Percentiles rank a stretch among this genome's conserved stretches.
Conservation (phyloP, 148 eudicot species). For the Drosera capensis region DNA sequence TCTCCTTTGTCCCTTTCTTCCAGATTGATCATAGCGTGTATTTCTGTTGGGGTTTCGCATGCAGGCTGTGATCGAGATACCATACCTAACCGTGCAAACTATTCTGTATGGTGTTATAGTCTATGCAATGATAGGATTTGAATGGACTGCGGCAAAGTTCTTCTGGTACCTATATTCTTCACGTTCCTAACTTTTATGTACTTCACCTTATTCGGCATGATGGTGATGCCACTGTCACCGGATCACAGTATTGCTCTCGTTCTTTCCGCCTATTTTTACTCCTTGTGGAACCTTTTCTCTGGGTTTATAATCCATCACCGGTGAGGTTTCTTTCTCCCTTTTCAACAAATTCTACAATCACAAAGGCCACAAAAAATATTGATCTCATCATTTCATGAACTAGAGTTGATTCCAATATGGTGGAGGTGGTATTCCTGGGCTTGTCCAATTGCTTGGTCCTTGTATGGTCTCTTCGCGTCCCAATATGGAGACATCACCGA, state of each 20-base stretch:
- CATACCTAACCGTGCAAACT: constrained; percentile 21
- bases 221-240: constrained; percentile 31
- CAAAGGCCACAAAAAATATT: background rate
- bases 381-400: background rate
- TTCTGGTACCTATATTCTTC: constrained; percentile 28
- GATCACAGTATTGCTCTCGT: constrained; percentile 24
- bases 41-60: background rate
- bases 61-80: constrained; percentile 25
- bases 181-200: constrained; percentile 19
- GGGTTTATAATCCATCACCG: constrained; percentile 30
- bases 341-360: background rate
- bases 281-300: constrained; percentile 26
- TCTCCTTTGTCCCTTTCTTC: background rate
- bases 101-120: constrained; percentile 17
- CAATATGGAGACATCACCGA: constrained; percentile 19
- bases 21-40: background rate
- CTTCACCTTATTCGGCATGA: constrained; percentile 32
- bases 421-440: background rate
- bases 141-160: constrained; percentile 25
- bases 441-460: background rate
- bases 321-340: constrained; percentile 8
- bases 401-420: background rate
- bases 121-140: constrained; percentile 25
- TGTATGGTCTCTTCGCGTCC: background rate
- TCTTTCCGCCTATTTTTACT: constrained; percentile 15